Conservation (phyloP, 306 rosid species). For the Begonia masoniana region DNA sequence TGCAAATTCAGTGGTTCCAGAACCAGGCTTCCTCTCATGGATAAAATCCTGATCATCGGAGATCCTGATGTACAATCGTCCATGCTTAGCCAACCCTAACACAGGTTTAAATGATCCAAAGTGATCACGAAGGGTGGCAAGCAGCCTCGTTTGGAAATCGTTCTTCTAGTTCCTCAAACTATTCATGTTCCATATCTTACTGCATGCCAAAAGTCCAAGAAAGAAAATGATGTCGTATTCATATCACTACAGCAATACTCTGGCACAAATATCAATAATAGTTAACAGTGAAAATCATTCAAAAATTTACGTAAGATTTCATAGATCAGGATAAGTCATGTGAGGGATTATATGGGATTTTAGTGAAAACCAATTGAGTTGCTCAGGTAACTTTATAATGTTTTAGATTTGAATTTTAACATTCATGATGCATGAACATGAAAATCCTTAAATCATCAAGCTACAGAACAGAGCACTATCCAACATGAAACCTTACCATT, state of each 20-base stretch:
- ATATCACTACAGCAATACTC: not conserved
- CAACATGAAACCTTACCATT: too few species aligned
- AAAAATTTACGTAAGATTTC: too few species aligned
- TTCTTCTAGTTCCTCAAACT: slow-evolving; percentile 50
- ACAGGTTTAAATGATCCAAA: slow-evolving; percentile 95
- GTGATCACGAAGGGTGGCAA: slow-evolving; percentile 94
- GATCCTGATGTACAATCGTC: slow-evolving; percentile 78
- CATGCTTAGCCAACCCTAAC: slow-evolving; percentile 98
- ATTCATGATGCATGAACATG: too few species aligned
- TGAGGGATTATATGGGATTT: too few species aligned
- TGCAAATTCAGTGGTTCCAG: slow-evolving; percentile 94
- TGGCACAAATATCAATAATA: not conserved
- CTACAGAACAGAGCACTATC: too few species aligned
- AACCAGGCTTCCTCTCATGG: slow-evolving; percentile 98
- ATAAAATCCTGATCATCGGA: slow-evolving; percentile 93
- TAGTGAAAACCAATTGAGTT: too few species aligned
- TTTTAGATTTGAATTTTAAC: too few species aligned
- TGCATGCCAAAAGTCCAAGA: slow-evolving; percentile 14
- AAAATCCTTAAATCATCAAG: too few species aligned
- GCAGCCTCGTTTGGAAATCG: slow-evolving; percentile 68
- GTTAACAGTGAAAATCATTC: too few species aligned
- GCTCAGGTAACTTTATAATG: too few species aligned
- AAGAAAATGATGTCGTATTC: not conserved
- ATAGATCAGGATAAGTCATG: too few species aligned
- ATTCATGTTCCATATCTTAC: slow-evolving; percentile 99